Percentiles rank a stretch among this genome's conserved stretches.
phyloP scores from a whole-genome alignment of 75 land plant genomes.

The Isoetes taiwanensis region DNA sequence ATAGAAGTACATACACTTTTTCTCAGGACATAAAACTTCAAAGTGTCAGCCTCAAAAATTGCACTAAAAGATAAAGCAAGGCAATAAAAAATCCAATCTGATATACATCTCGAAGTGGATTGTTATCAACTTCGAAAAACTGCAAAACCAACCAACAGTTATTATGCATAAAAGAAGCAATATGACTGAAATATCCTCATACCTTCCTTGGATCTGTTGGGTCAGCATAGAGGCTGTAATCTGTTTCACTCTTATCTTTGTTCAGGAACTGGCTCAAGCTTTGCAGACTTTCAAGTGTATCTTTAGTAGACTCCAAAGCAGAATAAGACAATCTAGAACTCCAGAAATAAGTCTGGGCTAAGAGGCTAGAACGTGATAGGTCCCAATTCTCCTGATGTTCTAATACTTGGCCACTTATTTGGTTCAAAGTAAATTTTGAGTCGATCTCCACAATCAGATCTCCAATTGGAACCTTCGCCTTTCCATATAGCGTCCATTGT shows the following conservation, averaged over 20 bases:
- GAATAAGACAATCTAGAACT: constrained; percentile 55
- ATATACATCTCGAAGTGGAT: constrained; percentile 62
- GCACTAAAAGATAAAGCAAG: constrained; percentile 71
- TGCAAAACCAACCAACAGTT: constrained; percentile 30
- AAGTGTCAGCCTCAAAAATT: constrained; percentile 56
- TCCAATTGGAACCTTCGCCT: constrained; percentile 45
- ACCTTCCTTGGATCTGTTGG: constrained; percentile 91
- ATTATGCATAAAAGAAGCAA: not conserved
- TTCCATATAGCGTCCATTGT: constrained; percentile 79
- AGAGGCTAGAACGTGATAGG: constrained; percentile 43
- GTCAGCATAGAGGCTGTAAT: constrained; percentile 49
- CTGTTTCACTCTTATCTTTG: constrained; percentile 26
- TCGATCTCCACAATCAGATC: constrained; percentile 47
- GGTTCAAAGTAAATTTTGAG: constrained; percentile 69
- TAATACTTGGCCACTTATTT: constrained; percentile 89
- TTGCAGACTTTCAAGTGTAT: constrained; percentile 35
- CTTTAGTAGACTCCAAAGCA: constrained; percentile 54
- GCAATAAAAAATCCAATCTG: constrained; percentile 78
- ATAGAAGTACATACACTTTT: no score
- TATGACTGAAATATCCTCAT: not conserved
- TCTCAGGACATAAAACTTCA: no score
- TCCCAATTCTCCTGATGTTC: constrained; percentile 86
- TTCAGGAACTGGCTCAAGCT: constrained; percentile 20
- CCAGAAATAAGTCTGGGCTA: constrained; percentile 80
- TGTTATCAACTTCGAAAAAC: constrained; percentile 83